Conservation (phyloP, 2,329 filamentous ascomycete species). For the Clonostachys rhizophaga region DNA sequence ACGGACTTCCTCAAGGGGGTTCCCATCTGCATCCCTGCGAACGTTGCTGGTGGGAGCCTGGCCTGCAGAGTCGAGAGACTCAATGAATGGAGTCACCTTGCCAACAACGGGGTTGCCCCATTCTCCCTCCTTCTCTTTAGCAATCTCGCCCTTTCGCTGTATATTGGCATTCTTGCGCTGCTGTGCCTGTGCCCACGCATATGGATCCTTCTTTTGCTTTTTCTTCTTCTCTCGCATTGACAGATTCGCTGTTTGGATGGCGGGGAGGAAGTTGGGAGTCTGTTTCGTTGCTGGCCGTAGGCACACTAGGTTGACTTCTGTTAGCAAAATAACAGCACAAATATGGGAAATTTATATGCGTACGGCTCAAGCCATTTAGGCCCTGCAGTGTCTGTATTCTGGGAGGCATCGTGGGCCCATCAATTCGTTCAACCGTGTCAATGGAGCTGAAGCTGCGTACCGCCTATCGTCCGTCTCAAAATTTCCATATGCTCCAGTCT, state of each 20-base stretch:
- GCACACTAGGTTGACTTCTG: constrained; percentile 41
- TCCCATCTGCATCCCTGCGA: constrained; percentile 35
- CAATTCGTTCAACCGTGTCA: neutral
- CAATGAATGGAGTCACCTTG: constrained; percentile 73
- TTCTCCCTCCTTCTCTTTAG: constrained; percentile 44
- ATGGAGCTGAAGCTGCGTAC: neutral
- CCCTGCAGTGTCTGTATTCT: constrained; percentile 58
- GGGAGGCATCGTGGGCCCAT: constrained; percentile 55
- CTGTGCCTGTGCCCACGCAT: constrained; percentile 73
- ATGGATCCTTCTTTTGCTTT: constrained; percentile 71
- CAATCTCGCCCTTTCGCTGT: constrained; percentile 66
- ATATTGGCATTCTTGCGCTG: constrained; percentile 82
- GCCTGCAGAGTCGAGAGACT: constrained; percentile 69
- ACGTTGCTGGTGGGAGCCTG: constrained; percentile 33
- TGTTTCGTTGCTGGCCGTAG: constrained; percentile 48
- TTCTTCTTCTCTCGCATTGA: constrained; percentile 60
- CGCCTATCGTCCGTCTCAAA: constrained; percentile 1
- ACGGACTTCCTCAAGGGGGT: constrained; percentile 26
- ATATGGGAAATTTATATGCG: constrained; percentile 15
- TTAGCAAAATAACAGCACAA: constrained; percentile 10
- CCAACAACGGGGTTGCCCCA: constrained; percentile 78
- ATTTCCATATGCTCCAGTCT: constrained; percentile 3
- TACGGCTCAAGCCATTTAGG: constrained; percentile 57
- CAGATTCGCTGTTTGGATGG: constrained; percentile 61
- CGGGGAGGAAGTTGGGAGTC: constrained; percentile 47